These are phyloP conservation scores for Gaultheria prostrata DNA, from an alignment of 148 eudicot species.

Conservation along the genomic window DNA sequence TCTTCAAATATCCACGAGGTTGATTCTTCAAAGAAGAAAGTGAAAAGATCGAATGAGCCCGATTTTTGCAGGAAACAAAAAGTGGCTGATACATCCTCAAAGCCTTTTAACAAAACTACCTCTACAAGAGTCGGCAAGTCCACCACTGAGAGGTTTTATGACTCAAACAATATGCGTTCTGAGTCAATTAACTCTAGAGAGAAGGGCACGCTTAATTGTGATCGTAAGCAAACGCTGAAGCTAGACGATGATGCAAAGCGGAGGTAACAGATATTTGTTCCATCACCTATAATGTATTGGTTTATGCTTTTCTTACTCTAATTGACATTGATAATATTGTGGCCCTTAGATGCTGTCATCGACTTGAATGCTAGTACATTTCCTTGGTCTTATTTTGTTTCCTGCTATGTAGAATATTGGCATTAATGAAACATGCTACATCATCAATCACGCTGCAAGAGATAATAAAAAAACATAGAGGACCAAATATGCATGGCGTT, in stretches of 20 bases:
- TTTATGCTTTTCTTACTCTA: neutral
- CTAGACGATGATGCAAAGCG: slow-evolving; percentile 55
- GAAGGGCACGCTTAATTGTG: slow-evolving; percentile 21
- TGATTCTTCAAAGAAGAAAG: slow-evolving; percentile 29
- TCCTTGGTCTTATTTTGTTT: neutral
- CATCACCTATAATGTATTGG: neutral
- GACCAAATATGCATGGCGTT: slow-evolving; percentile 35
- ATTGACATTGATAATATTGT: neutral
- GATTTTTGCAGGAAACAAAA: slow-evolving; percentile 28
- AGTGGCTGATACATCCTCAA: slow-evolving; percentile 25
- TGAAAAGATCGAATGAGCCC: slow-evolving; percentile 18
- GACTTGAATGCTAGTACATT: neutral
- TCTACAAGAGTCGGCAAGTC: slow-evolving; percentile 25
- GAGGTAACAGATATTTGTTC: slow-evolving; percentile 38
- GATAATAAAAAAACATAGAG: slow-evolving; percentile 41
- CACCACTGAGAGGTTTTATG: slow-evolving; percentile 23
- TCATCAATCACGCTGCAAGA: slow-evolving; percentile 59
- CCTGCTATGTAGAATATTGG: slow-evolving; percentile 50
- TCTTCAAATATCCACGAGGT: slow-evolving; percentile 29
- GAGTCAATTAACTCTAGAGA: slow-evolving; percentile 24
- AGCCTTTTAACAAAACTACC: slow-evolving; percentile 26
- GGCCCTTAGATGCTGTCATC: neutral
- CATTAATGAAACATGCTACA: slow-evolving; percentile 55
- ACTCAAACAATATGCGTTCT: slow-evolving; percentile 13
- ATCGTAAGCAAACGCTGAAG: slow-evolving; percentile 18